phyloP scores from a whole-genome alignment of 768 basidiomycete species.

The Psilocybe sp. region DNA sequence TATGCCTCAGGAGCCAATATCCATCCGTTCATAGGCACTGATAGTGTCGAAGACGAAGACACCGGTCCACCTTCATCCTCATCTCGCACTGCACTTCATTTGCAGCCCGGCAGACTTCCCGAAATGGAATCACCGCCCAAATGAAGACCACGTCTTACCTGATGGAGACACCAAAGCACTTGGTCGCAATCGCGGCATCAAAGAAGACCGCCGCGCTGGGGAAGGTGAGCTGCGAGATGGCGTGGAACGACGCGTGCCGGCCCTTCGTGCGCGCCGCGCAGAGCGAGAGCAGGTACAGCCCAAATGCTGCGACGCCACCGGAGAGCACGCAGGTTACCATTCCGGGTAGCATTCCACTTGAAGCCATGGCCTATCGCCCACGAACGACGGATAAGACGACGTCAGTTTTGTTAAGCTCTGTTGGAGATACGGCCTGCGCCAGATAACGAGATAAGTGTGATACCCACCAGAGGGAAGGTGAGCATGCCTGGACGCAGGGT shows the following conservation, averaged over 20 bases:
- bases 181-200: constrained; percentile 91
- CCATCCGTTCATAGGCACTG: too few species aligned
- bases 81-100: too few species aligned
- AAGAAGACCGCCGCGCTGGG: constrained; percentile 86
- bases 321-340: constrained; percentile 85
- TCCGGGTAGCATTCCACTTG: constrained; percentile 87
- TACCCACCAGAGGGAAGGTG: constrained; percentile 76
- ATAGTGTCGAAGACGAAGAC: too few species aligned
- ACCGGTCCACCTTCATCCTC: too few species aligned
- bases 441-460: constrained; percentile 7
- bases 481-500: constrained; percentile 65
- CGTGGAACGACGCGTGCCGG: constrained; percentile 79
- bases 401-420: background rate
- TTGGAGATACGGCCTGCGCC: too few species aligned
- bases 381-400: background rate
- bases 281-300: constrained; percentile 83
- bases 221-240: constrained; percentile 82
- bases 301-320: constrained; percentile 74
- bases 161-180: constrained; percentile 95
- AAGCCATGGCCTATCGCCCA: constrained; percentile 86
- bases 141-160: constrained; percentile 45
- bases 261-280: constrained; percentile 78
- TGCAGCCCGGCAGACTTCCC: too few species aligned
- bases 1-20: too few species aligned
- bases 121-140: too few species aligned